These are phyloP conservation scores for Phytophthora rubi DNA, from an alignment of 352 stramenopile species.

Conservation along the genomic window DNA sequence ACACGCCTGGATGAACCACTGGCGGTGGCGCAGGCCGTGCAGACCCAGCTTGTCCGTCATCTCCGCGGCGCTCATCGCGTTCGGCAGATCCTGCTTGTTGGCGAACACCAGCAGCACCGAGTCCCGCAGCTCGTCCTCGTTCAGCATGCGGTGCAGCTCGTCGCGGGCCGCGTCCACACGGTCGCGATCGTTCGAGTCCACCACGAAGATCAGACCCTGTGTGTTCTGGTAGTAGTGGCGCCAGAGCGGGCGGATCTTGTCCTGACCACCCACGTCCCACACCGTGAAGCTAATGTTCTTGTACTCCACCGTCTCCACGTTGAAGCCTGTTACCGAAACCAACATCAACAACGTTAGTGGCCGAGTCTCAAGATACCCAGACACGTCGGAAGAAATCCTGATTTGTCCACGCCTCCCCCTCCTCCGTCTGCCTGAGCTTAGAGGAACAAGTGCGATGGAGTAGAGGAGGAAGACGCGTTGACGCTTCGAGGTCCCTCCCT, in stretches of 20 bases:
- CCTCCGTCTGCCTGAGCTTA: neutral
- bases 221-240: constrained; percentile 99
- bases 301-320: constrained; percentile 99
- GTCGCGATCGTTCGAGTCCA: constrained; percentile 99
- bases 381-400: neutral
- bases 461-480: neutral
- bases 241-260: constrained; percentile 99
- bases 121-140: constrained; percentile 98
- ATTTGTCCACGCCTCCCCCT: neutral
- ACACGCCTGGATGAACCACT: constrained; percentile 99
- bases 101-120: constrained; percentile 98
- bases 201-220: constrained; percentile 99
- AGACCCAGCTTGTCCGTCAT: constrained; percentile 99
- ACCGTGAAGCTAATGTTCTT: constrained; percentile 99
- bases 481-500: neutral
- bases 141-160: constrained; percentile 98
- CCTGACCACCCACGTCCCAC: constrained; percentile 99
- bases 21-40: constrained; percentile 95
- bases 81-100: constrained; percentile 99
- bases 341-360: constrained; percentile 7
- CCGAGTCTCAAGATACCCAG: neutral
- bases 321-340: constrained; percentile 88
- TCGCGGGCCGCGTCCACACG: constrained; percentile 97
- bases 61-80: constrained; percentile 94
- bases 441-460: neutral